Evolutionary conservation across 2,329 filamentous ascomycete genomes (phyloP).

Genomic region (Fusarium verticillioides): DNA sequence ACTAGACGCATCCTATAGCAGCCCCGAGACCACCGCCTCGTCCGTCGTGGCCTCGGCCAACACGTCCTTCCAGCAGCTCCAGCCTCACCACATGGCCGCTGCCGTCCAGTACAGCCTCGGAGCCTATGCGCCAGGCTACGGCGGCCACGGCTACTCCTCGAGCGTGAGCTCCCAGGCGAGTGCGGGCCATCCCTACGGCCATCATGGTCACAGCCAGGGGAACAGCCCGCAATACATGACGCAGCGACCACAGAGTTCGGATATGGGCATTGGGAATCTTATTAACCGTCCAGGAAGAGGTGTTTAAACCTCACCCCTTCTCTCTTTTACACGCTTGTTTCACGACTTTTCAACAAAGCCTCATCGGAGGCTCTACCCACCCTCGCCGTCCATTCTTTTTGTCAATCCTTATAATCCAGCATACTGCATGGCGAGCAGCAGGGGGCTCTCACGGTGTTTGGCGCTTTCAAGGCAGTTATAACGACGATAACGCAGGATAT

Average conservation of each 20-base stretch:
- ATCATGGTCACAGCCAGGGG: conserved; percentile 49
- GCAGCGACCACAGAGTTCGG: conserved; percentile 64
- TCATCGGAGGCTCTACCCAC: neutral
- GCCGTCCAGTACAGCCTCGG: conserved; percentile 41
- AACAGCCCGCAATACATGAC: conserved; percentile 59
- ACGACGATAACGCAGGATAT: conserved; percentile 37
- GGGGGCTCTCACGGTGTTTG: conserved; percentile 33
- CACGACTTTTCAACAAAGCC: neutral
- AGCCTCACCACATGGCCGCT: conserved; percentile 40
- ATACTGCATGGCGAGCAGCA: conserved; percentile 39
- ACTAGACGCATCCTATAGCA: conserved; percentile 67
- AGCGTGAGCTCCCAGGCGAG: conserved; percentile 62
- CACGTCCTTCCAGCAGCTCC: conserved; percentile 46
- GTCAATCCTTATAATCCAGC: conserved; percentile 22
- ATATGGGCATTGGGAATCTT: conserved; percentile 71
- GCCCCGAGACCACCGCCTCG: conserved; percentile 60
- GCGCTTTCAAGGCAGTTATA: conserved; percentile 30
- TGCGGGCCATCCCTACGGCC: conserved; percentile 49
- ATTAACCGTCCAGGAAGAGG: conserved; percentile 61
- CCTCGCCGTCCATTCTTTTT: conserved; percentile 40
- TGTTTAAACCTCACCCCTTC: conserved; percentile 7
- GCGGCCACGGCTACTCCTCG: conserved; percentile 61
- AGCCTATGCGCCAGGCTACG: conserved; percentile 40
- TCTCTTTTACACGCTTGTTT: neutral
- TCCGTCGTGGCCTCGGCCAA: conserved; percentile 55